Evolutionary conservation across 331 rosid species (phyloP).

Genomic region (Malus hybrid): DNA sequence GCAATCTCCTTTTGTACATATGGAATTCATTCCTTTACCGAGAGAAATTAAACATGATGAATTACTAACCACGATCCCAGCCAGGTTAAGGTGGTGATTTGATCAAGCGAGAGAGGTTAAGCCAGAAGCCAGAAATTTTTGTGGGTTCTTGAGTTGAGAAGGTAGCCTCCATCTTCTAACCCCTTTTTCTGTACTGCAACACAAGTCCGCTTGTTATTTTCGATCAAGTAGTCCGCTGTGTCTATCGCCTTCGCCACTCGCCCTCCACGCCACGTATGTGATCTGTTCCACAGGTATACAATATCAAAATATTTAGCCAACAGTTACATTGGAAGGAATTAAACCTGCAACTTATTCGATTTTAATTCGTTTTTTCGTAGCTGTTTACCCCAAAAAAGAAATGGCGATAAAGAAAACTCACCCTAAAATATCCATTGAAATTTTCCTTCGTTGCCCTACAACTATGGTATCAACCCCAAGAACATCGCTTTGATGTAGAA

Average conservation of each 20-base stretch:
- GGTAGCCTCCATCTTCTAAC: conserved; percentile 54
- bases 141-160: conserved; percentile 66
- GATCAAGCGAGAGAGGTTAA: conserved; percentile 5
- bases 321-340: not conserved
- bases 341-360: not conserved
- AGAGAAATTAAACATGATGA: not conserved
- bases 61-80: not conserved
- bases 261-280: conserved; percentile 29
- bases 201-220: conserved; percentile 61
- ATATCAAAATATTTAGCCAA: not conserved
- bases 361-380: too few relatives aligned
- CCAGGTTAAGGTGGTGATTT: not conserved
- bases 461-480: conserved; percentile 43
- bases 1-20: not conserved
- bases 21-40: not conserved
- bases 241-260: conserved; percentile 38
- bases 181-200: conserved; percentile 71
- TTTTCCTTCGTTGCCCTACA: conserved; percentile 57
- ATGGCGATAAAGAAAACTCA: not conserved
- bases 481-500: conserved; percentile 30
- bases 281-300: conserved; percentile 15
- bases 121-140: conserved; percentile 82
- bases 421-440: conserved; percentile 63
- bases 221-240: conserved; percentile 72
- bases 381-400: too few relatives aligned